These are phyloP conservation scores for Hyphopichia homilentoma DNA, from an alignment of 805 yeast genomes.

Conservation along the genomic window DNA sequence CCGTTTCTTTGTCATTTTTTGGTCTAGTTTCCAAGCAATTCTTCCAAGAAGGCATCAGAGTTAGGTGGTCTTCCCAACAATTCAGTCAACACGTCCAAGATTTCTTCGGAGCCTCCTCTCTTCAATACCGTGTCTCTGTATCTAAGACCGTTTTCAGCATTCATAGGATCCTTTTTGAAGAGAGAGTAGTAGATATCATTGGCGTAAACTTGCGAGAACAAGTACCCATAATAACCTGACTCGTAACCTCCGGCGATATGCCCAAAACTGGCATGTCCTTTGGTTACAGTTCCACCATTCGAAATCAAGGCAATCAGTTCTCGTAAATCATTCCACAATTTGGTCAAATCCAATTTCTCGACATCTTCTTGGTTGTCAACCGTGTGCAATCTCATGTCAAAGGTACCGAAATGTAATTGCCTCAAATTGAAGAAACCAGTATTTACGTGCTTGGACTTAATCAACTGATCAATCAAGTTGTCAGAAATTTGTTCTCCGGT, in stretches of 20 bases:
- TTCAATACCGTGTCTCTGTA: constrained; percentile 69
- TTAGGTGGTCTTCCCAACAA: constrained; percentile 75
- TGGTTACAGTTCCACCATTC: constrained; percentile 52
- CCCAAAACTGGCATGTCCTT: constrained; percentile 73
- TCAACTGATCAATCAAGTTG: constrained; percentile 52
- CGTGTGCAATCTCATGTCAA: constrained; percentile 71
- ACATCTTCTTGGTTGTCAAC: constrained; percentile 39
- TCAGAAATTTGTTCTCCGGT: constrained; percentile 57
- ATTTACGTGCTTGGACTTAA: constrained; percentile 68
- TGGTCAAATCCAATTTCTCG: constrained; percentile 43
- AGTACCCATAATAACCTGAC: constrained; percentile 81
- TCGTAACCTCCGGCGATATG: constrained; percentile 83
- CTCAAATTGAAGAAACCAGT: constrained; percentile 69
- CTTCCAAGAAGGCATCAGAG: constrained; percentile 67
- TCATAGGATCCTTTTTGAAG: constrained; percentile 67
- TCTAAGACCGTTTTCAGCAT: constrained; percentile 53
- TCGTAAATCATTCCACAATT: constrained; percentile 64
- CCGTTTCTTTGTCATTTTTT: too few species aligned
- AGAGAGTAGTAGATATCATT: constrained; percentile 73
- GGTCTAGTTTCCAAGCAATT: too few species aligned
- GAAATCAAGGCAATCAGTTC: constrained; percentile 57
- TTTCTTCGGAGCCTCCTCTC: constrained; percentile 73
- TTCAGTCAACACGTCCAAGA: constrained; percentile 58
- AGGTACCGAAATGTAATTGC: constrained; percentile 74
- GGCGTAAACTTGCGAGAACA: constrained; percentile 85